Conservation (phyloP, 2,329 filamentous ascomycete species). For the Aspergillus ibericus region DNA sequence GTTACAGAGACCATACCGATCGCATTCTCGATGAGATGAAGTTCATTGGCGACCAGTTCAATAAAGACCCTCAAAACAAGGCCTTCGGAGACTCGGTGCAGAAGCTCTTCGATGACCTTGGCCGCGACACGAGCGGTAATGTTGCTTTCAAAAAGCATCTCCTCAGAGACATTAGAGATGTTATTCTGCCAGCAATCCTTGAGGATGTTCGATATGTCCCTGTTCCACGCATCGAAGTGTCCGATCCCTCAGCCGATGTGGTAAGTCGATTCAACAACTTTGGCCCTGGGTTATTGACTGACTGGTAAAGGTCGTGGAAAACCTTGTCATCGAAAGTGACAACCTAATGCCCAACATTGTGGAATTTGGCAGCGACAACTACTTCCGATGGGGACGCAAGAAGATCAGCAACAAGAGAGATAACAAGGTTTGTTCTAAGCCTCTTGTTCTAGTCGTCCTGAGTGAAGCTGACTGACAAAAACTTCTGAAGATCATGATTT, state of each 20-base stretch:
- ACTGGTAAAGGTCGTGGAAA: slow-evolving; percentile 69
- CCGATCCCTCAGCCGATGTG: slow-evolving; percentile 78
- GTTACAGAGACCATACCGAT: slow-evolving; percentile 83
- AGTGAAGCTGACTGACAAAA: not conserved
- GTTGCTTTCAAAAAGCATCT: slow-evolving; percentile 89
- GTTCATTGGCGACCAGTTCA: slow-evolving; percentile 86
- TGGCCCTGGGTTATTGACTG: not conserved
- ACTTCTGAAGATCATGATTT: slow-evolving; percentile 64
- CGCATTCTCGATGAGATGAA: slow-evolving; percentile 85
- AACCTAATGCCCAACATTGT: slow-evolving; percentile 93
- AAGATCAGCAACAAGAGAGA: slow-evolving; percentile 75
- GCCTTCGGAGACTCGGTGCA: slow-evolving; percentile 72
- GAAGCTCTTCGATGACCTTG: slow-evolving; percentile 88
- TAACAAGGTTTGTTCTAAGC: slow-evolving; percentile 58
- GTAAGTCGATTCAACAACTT: slow-evolving; percentile 31
- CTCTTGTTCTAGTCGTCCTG: not conserved
- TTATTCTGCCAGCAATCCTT: slow-evolving; percentile 80
- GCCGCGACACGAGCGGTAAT: slow-evolving; percentile 81
- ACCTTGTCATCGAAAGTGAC: slow-evolving; percentile 91
- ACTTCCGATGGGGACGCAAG: slow-evolving; percentile 93
- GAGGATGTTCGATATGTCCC: slow-evolving; percentile 88
- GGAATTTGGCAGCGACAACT: slow-evolving; percentile 88
- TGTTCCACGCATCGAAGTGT: slow-evolving; percentile 90
- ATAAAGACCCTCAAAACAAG: slow-evolving; percentile 82
- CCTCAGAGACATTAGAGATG: slow-evolving; percentile 80